Evolutionary conservation across 2,329 filamentous ascomycete genomes (phyloP).

Genomic region (Hypoxylon sp.): DNA sequence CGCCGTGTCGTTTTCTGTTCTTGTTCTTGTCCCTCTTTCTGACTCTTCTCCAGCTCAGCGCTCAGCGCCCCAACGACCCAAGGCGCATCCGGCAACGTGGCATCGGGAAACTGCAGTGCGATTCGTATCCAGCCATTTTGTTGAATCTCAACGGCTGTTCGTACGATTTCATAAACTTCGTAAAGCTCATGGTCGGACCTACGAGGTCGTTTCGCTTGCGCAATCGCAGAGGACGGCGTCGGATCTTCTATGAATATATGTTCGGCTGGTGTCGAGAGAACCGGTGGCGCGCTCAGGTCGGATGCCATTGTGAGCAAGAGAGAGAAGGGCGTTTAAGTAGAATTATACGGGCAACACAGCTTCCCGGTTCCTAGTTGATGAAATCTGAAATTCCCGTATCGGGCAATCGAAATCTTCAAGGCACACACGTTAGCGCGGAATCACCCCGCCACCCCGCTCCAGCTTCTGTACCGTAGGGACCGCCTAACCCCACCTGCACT

Average conservation of each 20-base stretch:
- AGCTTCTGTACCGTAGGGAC: too few relatives aligned
- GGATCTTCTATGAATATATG: constrained; percentile 68
- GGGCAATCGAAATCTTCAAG: too few relatives aligned
- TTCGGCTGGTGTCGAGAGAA: constrained; percentile 76
- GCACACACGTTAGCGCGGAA: too few relatives aligned
- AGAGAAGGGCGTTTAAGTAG: not conserved
- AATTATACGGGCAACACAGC: not conserved
- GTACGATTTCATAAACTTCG: constrained; percentile 85
- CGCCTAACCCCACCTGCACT: too few relatives aligned
- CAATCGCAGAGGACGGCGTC: constrained; percentile 53
- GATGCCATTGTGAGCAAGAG: constrained; percentile 59
- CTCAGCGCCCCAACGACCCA: constrained; percentile 78
- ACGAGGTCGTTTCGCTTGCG: constrained; percentile 53
- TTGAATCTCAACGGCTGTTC: constrained; percentile 84
- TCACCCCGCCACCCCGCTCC: too few relatives aligned
- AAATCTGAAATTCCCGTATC: not conserved
- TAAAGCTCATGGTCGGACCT: constrained; percentile 77
- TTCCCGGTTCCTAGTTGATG: not conserved
- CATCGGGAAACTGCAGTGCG: constrained; percentile 95
- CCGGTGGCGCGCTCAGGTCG: constrained; percentile 68
- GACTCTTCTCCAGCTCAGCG: constrained; percentile 52
- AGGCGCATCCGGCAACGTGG: constrained; percentile 89
- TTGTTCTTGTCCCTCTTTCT: constrained; percentile 29
- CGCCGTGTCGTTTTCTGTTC: constrained; percentile 49
- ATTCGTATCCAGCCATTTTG: constrained; percentile 80